Base-by-base conservation (phyloP, 768 basidiomycete genomes). In the Crassisporium funariophilum region DNA sequence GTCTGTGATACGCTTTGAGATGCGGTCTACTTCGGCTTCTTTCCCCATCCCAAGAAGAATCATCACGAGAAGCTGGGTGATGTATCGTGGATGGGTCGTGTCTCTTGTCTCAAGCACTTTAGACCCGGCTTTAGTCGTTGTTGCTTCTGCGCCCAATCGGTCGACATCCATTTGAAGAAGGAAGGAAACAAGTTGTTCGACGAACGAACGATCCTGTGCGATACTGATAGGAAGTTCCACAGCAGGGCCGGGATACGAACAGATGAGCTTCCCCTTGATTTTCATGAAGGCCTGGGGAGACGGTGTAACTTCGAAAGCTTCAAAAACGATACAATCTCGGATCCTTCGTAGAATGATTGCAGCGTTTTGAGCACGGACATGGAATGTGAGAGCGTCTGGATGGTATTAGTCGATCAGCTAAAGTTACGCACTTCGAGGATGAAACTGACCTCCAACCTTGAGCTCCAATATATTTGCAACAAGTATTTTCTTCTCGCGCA, bases 251-350 rank as follows among this genome's bases (percentile, higher is more conserved):
- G 79, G 79, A 56, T 69, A 81, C 0, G 66, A 68, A n/a, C 72
- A 67, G 4, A 72, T 15, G 3, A 81, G 66, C 45, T 77, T 78
- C 23, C 77, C 76, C 25, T 55, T 51, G 0, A 66, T 41, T 2
- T 50, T 56, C 60, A 76, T 73, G 16, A 81, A 66, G 5, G 48
- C 50, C 9, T 53, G 55, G 2, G 65, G 53, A 19, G 56, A 53
- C 1, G 76, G 68, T 2, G 74, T 73, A 11, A 72, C 63, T 52
- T 80, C 74, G 45, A 82, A 82, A 5, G 60, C 58, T 50, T 81
- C 79, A 44, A 75, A 70, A 17, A 65, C 46, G 10, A 70, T 68
- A 10, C 54, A 44, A 5, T 51, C 29, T n/a, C 49, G 37, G 12
- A 44, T 44, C 39, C 59, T 62, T 27, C 74, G 67, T 15, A 77